Evolutionary conservation across 352 stramenopile species (phyloP).

Genomic region (Pythium catenulatum): DNA sequence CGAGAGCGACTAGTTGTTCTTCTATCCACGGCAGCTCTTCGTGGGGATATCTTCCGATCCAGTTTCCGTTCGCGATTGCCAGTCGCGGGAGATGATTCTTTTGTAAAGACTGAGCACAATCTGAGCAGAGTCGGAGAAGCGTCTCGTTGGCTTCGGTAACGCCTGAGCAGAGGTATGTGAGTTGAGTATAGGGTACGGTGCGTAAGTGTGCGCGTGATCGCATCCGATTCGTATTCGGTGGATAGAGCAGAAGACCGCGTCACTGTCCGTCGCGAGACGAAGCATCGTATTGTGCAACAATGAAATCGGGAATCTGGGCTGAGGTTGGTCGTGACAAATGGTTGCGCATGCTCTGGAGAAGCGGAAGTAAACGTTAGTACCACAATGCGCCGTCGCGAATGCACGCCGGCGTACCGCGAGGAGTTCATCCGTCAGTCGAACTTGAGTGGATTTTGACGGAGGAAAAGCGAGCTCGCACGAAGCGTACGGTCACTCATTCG

Average conservation of each 20-base stretch:
- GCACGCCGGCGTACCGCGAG: background rate
- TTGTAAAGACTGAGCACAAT: background rate
- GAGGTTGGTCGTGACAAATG: background rate
- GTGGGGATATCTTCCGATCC: background rate
- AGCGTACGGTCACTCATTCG: background rate
- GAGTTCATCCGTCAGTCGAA: background rate
- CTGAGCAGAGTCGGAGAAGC: background rate
- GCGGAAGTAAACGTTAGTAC: background rate
- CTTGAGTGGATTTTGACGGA: background rate
- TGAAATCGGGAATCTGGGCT: background rate
- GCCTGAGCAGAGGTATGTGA: background rate
- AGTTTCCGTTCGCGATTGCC: constrained; percentile 36
- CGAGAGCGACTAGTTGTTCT: constrained; percentile 29
- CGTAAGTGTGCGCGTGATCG: too few species aligned
- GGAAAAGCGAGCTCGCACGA: background rate
- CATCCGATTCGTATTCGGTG: background rate
- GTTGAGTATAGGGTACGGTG: too few species aligned
- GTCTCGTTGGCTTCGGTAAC: background rate
- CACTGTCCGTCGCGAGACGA: background rate
- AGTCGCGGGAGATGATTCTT: background rate
- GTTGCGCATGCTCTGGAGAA: background rate
- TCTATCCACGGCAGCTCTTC: background rate
- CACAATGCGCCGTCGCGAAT: too few species aligned
- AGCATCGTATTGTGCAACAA: constrained; percentile 4
- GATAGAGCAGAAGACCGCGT: background rate